phyloP scores from a whole-genome alignment of 2,329 filamentous ascomycete species.

The Nothophaeocryptopus gaeumannii region DNA sequence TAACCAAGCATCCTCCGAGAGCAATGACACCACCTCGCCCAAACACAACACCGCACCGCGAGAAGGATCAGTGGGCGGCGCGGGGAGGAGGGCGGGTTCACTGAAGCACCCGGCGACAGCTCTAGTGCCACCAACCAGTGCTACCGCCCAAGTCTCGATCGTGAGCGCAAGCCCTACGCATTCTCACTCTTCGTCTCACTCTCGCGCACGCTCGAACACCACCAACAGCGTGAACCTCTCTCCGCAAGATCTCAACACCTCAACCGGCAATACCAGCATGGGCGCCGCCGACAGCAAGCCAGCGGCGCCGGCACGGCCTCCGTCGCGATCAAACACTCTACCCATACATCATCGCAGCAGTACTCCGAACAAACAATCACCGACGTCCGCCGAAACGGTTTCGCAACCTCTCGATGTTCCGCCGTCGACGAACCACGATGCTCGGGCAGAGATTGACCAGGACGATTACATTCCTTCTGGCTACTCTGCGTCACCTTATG shows the following conservation, averaged over 20 bases:
- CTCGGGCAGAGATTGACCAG: conserved; percentile 14
- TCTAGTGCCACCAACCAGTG: too few species aligned
- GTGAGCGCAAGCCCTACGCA: too few species aligned
- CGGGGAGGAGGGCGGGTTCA: too few species aligned
- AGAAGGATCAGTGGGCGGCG: too few species aligned
- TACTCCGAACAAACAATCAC: conserved; percentile 10
- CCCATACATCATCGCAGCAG: conserved; percentile 20
- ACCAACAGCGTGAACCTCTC: conserved; percentile 17
- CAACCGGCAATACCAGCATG: conserved; percentile 18
- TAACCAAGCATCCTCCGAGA: background rate
- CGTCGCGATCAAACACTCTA: conserved; percentile 26
- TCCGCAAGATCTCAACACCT: conserved; percentile 13
- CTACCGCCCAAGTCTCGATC: too few species aligned
- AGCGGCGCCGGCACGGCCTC: conserved; percentile 12
- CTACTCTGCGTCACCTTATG: conserved; percentile 34
- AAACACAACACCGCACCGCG: conserved; percentile 18
- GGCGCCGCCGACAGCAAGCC: conserved; percentile 26
- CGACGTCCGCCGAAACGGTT: conserved; percentile 30
- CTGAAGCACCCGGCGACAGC: too few species aligned
- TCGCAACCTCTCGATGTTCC: conserved; percentile 42
- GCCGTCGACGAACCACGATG: conserved; percentile 15
- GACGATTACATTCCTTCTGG: conserved; percentile 26
- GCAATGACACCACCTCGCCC: conserved; percentile 20
- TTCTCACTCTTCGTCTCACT: conserved; percentile 11
- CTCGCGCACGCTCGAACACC: conserved; percentile 32